Evolutionary conservation across 495 filamentous ascomycete genomes (phyloP).

Genomic region (Daldinia childiae): DNA sequence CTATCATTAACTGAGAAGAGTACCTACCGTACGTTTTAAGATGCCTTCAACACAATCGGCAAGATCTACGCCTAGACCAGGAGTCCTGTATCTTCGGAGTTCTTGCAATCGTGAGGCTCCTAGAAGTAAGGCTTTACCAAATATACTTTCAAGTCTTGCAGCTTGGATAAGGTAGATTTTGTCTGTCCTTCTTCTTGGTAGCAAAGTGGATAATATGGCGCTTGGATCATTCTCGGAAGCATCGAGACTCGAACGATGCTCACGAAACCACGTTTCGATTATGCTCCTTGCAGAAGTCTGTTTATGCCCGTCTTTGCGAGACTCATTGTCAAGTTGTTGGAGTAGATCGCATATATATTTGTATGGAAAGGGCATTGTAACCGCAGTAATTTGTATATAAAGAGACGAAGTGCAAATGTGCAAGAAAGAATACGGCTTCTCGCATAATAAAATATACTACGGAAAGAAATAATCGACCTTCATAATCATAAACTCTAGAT

Average conservation of each 20-base stretch:
- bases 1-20: not conserved
- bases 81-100: conserved; percentile 67
- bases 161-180: conserved; percentile 76
- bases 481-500: not conserved
- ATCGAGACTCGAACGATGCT: conserved; percentile 62
- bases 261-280: conserved; percentile 68
- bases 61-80: conserved; percentile 69
- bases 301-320: conserved; percentile 45
- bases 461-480: not conserved
- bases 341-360: conserved; percentile 48
- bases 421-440: not conserved
- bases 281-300: conserved; percentile 50
- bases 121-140: conserved; percentile 71
- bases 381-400: not conserved
- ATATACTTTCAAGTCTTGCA: conserved; percentile 65
- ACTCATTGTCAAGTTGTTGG: conserved; percentile 49
- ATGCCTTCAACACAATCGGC: conserved; percentile 74
- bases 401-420: not conserved
- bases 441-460: not conserved
- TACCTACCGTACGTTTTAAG: conserved; percentile 68
- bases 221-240: conserved; percentile 61
- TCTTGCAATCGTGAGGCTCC: conserved; percentile 66
- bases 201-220: conserved; percentile 74
- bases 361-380: conserved; percentile 46
- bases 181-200: conserved; percentile 78